These are phyloP conservation scores for Daldinia vernicosa DNA, from an alignment of 495 filamentous ascomycete genomes.

Conservation along the genomic window DNA sequence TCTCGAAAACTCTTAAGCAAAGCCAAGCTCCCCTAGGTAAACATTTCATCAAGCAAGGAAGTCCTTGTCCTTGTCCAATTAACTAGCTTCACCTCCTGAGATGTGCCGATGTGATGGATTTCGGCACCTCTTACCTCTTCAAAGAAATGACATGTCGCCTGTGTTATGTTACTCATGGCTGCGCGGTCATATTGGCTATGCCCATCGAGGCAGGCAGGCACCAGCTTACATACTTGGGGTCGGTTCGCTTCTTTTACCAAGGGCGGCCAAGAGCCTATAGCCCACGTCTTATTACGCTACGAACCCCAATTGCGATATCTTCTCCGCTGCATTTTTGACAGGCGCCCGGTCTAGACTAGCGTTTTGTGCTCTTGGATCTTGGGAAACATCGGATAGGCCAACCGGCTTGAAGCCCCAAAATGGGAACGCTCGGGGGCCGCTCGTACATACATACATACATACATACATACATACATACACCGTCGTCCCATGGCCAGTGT, in stretches of 20 bases:
- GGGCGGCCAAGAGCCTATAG: constrained; percentile 17
- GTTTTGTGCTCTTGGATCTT: constrained; percentile 12
- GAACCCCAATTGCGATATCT: constrained; percentile 33
- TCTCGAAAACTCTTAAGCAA: not conserved
- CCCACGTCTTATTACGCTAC: constrained; percentile 22
- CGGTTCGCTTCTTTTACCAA: constrained; percentile 17
- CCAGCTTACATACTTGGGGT: too few species aligned
- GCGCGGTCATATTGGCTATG: not conserved
- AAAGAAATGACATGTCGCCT: constrained; percentile 32
- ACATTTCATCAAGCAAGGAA: not conserved
- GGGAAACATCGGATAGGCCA: constrained; percentile 16
- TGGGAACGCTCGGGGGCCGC: constrained; percentile 25
- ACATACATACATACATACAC: constrained; percentile 1
- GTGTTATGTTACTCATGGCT: constrained; percentile 8
- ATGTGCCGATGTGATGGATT: constrained; percentile 18
- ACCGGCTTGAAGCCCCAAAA: constrained; percentile 30
- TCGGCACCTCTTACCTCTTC: not conserved
- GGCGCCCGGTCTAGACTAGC: constrained; percentile 35
- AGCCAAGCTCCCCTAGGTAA: not conserved
- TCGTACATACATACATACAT: constrained; percentile 3
- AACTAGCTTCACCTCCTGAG: not conserved
- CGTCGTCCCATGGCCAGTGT: not conserved
- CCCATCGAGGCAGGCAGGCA: constrained; percentile 10
- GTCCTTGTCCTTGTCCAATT: not conserved
- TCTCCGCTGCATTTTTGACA: constrained; percentile 32